Base-by-base conservation (phyloP, 2,329 filamentous ascomycete genomes). In the Phoma sp. region DNA sequence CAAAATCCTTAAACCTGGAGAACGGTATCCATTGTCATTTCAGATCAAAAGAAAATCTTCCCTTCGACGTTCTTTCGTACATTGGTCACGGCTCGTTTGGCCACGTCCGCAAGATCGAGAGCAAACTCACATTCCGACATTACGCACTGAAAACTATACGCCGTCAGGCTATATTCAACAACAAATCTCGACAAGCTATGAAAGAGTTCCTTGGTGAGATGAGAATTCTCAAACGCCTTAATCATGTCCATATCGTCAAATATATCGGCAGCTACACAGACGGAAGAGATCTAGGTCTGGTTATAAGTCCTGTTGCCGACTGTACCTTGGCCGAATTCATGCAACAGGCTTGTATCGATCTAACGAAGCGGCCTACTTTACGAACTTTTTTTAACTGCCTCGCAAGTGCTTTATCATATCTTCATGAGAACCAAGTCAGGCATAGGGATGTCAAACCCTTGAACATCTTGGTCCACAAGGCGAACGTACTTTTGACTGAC, bases 211-310 rank as follows among this genome's bases (percentile, higher is more conserved):
- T 56, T 12, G 51, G 29, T 6, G 72, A 75, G 42, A 56, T 71
- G 14, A 26, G 58, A 6, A 62, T 67, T 4, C 38, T 74, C 20
- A 70, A 67, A 30, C 43, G 47, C 7, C 33, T 74, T 1, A 37
- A 47, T 2, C 71, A 75, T 43, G 42, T 32, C 3, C 70, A 74
- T 32, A 53, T 71, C 3, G 63, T 71, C 14, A 37, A 60, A 29
- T 66, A 66, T 21, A 54, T 73, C 25, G 67, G 69, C 12, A 68
- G 62, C 40, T 74, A 69, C 40, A 71, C 68, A 6, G 68, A 74
- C 40, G 46, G 42, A 5, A 48, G 49, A 1, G 62, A 60, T 37
- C 56, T 73, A 21, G 68, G 69, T 5, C 26, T 75, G 2, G 53
- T 75, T 30, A 74, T 74, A 65, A 47, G 47, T 14, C 57, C 57